Evolutionary conservation across 192 early-diverging fungal genomes (phyloP).

Genomic region (Linnemannia hyalina): DNA sequence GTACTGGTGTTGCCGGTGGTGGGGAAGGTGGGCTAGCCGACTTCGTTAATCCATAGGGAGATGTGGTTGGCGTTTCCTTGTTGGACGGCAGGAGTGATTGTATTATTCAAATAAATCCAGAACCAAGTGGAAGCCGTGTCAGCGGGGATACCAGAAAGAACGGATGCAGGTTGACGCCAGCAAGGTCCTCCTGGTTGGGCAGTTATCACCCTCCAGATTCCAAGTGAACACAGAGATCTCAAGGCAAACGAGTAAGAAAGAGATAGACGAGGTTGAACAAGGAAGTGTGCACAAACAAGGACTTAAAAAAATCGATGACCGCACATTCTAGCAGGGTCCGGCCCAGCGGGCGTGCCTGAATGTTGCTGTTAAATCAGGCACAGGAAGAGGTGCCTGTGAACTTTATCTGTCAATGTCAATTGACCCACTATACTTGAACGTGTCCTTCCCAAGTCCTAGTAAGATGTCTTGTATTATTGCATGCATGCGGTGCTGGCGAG

Average conservation of each 20-base stretch:
- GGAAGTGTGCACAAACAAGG: not conserved
- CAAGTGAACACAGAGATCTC: slow-evolving; percentile 46
- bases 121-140: slow-evolving; percentile 41
- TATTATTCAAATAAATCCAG: slow-evolving; percentile 39
- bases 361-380: too few species aligned
- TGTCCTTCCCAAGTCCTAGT: too few species aligned
- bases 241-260: not conserved
- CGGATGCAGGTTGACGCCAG: slow-evolving; percentile 47
- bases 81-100: slow-evolving; percentile 18
- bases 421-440: too few species aligned
- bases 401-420: too few species aligned
- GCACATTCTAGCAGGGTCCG: too few species aligned
- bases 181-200: slow-evolving; percentile 23
- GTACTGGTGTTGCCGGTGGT: not conserved
- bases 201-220: slow-evolving; percentile 27
- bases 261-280: not conserved
- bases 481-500: too few species aligned
- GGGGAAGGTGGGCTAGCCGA: slow-evolving; percentile 51
- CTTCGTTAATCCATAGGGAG: slow-evolving; percentile 27
- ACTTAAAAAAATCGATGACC: not conserved
- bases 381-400: too few species aligned
- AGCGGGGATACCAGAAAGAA: slow-evolving; percentile 41
- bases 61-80: not conserved
- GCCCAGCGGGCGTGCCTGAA: too few species aligned
- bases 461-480: too few species aligned